Conservation (phyloP, 108 stramenopile species). For the Discostella stelligeroides region DNA sequence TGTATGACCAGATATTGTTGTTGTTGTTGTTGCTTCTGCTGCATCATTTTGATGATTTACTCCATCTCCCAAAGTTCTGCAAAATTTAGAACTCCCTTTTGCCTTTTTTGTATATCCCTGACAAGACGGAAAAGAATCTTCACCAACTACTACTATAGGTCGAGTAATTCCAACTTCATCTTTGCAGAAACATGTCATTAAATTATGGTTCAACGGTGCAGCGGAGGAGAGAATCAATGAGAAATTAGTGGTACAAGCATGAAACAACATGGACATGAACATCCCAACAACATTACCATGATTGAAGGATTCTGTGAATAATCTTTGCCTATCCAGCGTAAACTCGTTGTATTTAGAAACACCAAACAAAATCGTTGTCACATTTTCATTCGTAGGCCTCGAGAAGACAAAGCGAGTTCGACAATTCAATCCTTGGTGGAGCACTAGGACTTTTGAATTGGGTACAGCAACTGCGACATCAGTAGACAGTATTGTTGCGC, state of each 20-base stretch:
- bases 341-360: neutral
- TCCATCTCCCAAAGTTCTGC: neutral
- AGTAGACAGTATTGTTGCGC: too few relatives aligned
- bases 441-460: neutral
- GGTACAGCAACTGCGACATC: neutral
- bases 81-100: neutral
- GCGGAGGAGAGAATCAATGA: too few relatives aligned
- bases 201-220: neutral
- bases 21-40: too few relatives aligned
- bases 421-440: neutral
- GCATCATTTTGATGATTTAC: too few relatives aligned
- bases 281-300: conserved; percentile 4
- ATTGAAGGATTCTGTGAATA: conserved; percentile 5
- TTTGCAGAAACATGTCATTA: neutral
- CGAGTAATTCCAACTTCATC: conserved; percentile 31
- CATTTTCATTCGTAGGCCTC: conserved; percentile 23
- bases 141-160: neutral
- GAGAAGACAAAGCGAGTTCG: conserved; percentile 21
- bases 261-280: neutral
- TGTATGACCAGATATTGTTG: conserved; percentile 6
- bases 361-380: conserved; percentile 15
- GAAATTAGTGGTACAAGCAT: neutral
- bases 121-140: conserved; percentile 6
- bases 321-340: neutral
- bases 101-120: conserved; percentile 1